A percentile compares a stretch with the other conserved stretches of the same genome.
Evolutionary conservation across 1,284 basidiomycete genomes (phyloP).

Genomic region (Rhodotorula sp.): DNA sequence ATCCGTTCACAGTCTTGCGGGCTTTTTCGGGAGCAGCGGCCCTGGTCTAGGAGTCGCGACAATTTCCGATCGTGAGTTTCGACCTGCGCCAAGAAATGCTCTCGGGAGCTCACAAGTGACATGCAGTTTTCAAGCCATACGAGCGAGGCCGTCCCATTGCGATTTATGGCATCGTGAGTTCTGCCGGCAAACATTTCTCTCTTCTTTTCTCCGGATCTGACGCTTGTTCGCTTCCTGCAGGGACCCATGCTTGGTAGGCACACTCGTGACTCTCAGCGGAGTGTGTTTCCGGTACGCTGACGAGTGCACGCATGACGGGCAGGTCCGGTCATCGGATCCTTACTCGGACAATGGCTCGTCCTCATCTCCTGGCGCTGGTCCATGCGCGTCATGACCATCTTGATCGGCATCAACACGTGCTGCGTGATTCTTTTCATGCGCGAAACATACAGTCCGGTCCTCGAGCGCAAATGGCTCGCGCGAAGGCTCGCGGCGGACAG

Average conservation of each 20-base stretch:
- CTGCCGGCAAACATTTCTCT: no score
- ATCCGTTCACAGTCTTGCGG: constrained; percentile 44
- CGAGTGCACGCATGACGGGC: background rate
- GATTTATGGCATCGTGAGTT: constrained; percentile 46
- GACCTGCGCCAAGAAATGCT: background rate
- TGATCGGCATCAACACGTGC: constrained; percentile 46
- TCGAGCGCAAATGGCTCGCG: constrained; percentile 16
- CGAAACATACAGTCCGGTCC: constrained; percentile 51
- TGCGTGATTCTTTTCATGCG: constrained; percentile 45
- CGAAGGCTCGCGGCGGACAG: background rate
- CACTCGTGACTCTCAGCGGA: rapidly evolving
- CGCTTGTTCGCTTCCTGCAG: background rate
- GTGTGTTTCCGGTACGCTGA: background rate
- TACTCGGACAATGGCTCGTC: constrained; percentile 51
- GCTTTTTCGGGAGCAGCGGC: constrained; percentile 48
- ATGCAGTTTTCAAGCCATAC: constrained; percentile 42
- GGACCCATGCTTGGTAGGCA: constrained; percentile 12
- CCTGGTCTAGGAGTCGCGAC: constrained; percentile 51
- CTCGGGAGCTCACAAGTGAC: background rate
- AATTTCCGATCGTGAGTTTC: constrained; percentile 46
- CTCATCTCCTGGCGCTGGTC: constrained; percentile 48
- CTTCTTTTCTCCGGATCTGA: no score
- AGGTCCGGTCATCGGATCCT: constrained; percentile 47
- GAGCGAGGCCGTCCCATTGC: constrained; percentile 49
- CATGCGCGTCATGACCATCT: constrained; percentile 48